These are phyloP conservation scores for Xylaria longipes DNA, from an alignment of 495 filamentous ascomycete genomes.

Conservation along the genomic window DNA sequence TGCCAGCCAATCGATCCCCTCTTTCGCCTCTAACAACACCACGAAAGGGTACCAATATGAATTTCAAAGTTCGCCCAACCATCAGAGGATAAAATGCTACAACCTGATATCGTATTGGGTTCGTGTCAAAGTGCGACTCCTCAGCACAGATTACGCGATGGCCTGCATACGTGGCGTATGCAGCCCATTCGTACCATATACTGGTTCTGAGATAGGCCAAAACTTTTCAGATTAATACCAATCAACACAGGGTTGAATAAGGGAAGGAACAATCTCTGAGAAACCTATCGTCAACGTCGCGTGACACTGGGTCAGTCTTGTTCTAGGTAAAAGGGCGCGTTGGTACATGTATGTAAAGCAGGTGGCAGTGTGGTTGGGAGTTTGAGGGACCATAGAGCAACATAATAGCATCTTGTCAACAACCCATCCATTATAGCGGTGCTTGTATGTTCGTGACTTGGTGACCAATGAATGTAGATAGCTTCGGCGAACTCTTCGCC, in stretches of 20 bases:
- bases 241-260: background rate
- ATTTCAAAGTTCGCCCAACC: too few relatives aligned
- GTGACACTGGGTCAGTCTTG: background rate
- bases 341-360: background rate
- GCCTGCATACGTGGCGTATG: too few relatives aligned
- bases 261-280: background rate
- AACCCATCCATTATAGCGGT: background rate
- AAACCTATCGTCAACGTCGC: background rate
- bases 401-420: background rate
- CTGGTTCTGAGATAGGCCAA: too few relatives aligned
- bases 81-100: too few relatives aligned
- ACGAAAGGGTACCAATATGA: too few relatives aligned
- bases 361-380: background rate
- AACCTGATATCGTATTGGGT: too few relatives aligned
- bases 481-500: background rate
- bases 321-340: background rate
- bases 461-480: background rate
- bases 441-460: background rate
- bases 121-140: too few relatives aligned
- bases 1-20: too few relatives aligned
- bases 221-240: too few relatives aligned
- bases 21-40: too few relatives aligned
- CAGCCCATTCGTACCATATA: too few relatives aligned
- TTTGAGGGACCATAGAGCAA: background rate
- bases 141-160: too few relatives aligned